A percentile compares a stretch with the other conserved stretches of the same genome.
Conservation (phyloP, 2,329 filamentous ascomycete genomes). For the Trichoderma breve region DNA sequence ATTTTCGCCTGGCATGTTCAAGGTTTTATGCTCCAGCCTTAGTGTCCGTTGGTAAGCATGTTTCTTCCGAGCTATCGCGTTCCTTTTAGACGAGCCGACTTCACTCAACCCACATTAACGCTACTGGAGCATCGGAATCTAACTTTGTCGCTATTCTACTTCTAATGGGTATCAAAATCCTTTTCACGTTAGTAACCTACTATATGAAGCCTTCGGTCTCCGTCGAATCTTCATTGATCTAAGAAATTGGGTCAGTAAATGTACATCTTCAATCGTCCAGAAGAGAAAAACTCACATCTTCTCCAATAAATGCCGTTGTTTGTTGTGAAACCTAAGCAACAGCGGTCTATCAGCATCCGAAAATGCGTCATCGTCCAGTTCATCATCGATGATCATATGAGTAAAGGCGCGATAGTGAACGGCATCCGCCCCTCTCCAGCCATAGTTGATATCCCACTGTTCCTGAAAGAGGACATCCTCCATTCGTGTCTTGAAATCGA, state of each 20-base stretch:
- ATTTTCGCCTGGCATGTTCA: too few relatives aligned
- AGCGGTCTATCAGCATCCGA: background rate
- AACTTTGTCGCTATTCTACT: too few relatives aligned
- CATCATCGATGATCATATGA: background rate
- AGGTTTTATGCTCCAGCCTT: too few relatives aligned
- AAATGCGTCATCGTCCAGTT: background rate
- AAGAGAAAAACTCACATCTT: background rate
- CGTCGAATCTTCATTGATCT: background rate
- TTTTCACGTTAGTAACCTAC: background rate
- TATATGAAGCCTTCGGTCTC: background rate
- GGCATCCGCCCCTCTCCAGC: background rate
- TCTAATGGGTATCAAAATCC: too few relatives aligned
- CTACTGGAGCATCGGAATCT: too few relatives aligned
- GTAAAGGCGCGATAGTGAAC: background rate
- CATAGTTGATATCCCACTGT: background rate
- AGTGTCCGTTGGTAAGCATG: too few relatives aligned
- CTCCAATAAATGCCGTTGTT: background rate
- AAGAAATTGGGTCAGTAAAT: background rate
- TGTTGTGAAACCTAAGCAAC: background rate
- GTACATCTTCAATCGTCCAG: background rate
- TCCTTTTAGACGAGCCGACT: too few relatives aligned
- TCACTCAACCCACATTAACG: too few relatives aligned
- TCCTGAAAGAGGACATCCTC: background rate
- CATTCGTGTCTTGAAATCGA: background rate
- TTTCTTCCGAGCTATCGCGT: too few relatives aligned